Evolutionary conservation across 2,329 filamentous ascomycete genomes (phyloP), one percentile per base, ranked within the genome.

Genomic region (Colletotrichum musicola): DNA sequence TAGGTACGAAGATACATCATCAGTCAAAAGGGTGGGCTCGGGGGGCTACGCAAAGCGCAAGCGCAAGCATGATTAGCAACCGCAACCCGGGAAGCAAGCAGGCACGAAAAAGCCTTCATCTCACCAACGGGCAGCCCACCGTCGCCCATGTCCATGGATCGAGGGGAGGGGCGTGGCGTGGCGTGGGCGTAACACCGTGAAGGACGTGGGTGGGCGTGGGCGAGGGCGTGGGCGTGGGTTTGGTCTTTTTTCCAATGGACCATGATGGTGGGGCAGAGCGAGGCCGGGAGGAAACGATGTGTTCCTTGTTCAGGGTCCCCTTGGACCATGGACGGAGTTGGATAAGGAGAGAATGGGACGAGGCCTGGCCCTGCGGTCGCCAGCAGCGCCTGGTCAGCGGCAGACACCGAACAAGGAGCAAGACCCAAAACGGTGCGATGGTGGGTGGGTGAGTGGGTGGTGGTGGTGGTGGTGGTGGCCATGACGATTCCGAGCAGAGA

Each of bases 261-360:
- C 30, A 20, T 16, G 49, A 27, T 54, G 42, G 65, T 60, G 65
- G 44, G 65, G 65, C 65, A 55, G 47, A 50, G 27, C 46, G 44
- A 38, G 30, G 53, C 46, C 65, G 62, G 62, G 55, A 51, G 54
- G 47, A 62, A 16, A 14, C 13, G 50, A 65, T 47, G 47, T 40
- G 55, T 60, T 65, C 65, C 65, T 68, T 68, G 65, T 68, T 68
- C 65, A 66, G 65, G 65, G 62, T 61, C 65, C 55, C 64, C 62
- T 53, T 53, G 61, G 46, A 55, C 60, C 54, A 64, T 64, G 65
- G 50, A 65, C 49, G 50, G 55, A 61, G 65, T 60, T 65, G 65
- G 55, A 61, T 61, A 68, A 65, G 65, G 50, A 61, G 51, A 65
- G 44, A 50, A 55, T 59, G 47, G 64, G 47, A 68, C 51, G 38